phyloP scores from a whole-genome alignment of 2,329 filamentous ascomycete species.

The Alternaria ventricosa region DNA sequence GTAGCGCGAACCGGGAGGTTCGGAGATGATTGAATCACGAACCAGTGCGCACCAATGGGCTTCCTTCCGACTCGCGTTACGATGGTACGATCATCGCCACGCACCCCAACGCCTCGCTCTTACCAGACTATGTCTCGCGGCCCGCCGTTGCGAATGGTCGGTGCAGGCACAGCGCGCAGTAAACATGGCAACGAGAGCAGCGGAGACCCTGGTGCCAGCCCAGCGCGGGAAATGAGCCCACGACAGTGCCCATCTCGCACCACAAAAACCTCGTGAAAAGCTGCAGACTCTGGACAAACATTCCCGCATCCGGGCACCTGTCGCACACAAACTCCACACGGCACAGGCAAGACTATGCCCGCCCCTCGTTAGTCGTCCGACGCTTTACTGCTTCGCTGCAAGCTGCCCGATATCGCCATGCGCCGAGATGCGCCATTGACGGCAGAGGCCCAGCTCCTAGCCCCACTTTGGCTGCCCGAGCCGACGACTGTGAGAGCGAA shows the following conservation, averaged over 20 bases:
- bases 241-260: not conserved
- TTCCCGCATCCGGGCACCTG: constrained; percentile 14
- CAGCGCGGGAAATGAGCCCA: not conserved
- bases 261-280: constrained; percentile 1
- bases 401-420: constrained; percentile 23
- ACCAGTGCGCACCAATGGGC: constrained; percentile 8
- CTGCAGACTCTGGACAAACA: constrained; percentile 6
- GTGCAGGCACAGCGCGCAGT: not conserved
- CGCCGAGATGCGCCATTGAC: constrained; percentile 13
- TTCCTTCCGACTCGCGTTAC: constrained; percentile 6
- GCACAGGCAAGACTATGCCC: constrained; percentile 11
- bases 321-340: constrained; percentile 10
- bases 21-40: constrained; percentile 1
- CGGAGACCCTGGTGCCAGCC: constrained; percentile 2
- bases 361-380: constrained; percentile 11
- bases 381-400: constrained; percentile 14
- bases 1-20: not conserved
- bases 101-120: constrained; percentile 7
- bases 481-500: constrained; percentile 6
- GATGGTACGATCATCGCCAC: constrained; percentile 2
- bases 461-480: constrained; percentile 18
- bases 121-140: constrained; percentile 2
- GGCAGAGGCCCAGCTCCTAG: constrained; percentile 14
- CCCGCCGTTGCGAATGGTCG: constrained; percentile 7
- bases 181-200: constrained; percentile 7